Evolutionary conservation across 1,284 basidiomycete species (phyloP), one percentile per base, ranked within the genome.

Genomic region (Cryptococcus jaspeensis): DNA sequence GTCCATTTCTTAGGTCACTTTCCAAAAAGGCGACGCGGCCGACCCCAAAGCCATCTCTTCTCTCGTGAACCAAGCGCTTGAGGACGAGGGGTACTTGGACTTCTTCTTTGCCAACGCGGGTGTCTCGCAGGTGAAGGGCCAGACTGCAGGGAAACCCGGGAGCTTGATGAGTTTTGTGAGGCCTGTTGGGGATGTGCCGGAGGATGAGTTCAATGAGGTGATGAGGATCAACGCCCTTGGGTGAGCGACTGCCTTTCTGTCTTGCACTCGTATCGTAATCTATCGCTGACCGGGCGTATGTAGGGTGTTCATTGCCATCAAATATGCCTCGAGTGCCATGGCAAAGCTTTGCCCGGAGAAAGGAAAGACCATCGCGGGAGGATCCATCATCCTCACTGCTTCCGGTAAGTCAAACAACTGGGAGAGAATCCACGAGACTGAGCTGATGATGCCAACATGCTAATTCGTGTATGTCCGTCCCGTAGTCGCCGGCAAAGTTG

Each of bases 81-180:
- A 83, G 40, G 92, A 96, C 61, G 86, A 92, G 68, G 91, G 91
- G 2, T 83, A 85, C 47, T 81, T 96, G 16, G 94, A 97, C 66
- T 87, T 95, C 63, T 96, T 94, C 81, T 96, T 92, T 71, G 93
- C 93, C 39, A 96, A 97, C 71, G 92, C 90, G 66, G 48, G 48
- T 16, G 32, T 39, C 16, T n/a, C 35, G 6, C 48, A 50, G 48
- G 20, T 39, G 4, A 22, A n/a, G 0, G 39, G 39, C 9, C 1
- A 15, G 0, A 5, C n/a, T 11, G 20, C 2, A 16, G 48, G 48
- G 35, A 50, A 50, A 32, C 36, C 20, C 18, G 48, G 48, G 36
- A 50, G 20, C 25, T 20, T 50, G 18, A 25, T 18, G 32, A 28
- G 15, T 28, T 48, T 45, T 39, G 35, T 22, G 9, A 23, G 13